These are phyloP conservation scores for Ilyonectria robusta DNA, from an alignment of 2,329 filamentous ascomycete species.

Conservation along the genomic window DNA sequence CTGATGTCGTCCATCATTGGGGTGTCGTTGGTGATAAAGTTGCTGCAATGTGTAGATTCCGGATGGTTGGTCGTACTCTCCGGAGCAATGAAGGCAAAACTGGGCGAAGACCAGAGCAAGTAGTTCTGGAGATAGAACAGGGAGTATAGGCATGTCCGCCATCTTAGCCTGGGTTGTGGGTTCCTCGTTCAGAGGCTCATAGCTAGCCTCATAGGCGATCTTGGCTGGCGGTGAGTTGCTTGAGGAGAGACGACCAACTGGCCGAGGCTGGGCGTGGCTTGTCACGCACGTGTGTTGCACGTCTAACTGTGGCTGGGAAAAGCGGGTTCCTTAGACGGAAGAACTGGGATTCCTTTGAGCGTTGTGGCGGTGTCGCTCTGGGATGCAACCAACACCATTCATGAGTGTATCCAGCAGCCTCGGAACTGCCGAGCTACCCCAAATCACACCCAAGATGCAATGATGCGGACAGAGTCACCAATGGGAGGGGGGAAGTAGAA, in stretches of 20 bases:
- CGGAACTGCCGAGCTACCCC: not conserved
- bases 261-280: not conserved
- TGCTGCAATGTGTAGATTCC: not conserved
- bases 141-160: not conserved
- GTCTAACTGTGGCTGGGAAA: not conserved
- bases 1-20: not conserved
- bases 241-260: too few species aligned
- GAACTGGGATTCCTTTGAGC: not conserved
- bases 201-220: too few species aligned
- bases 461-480: not conserved
- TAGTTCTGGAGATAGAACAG: constrained; percentile 25
- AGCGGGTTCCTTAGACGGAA: not conserved
- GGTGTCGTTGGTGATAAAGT: not conserved
- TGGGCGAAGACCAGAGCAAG: constrained; percentile 30
- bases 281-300: not conserved
- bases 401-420: not conserved
- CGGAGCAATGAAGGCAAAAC: constrained; percentile 35
- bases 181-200: too few species aligned
- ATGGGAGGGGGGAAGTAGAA: not conserved
- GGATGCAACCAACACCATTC: too few species aligned
- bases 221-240: too few species aligned
- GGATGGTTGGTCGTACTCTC: constrained; percentile 18
- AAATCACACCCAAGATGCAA: not conserved
- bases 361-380: not conserved
- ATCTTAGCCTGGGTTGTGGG: too few species aligned